Base-by-base conservation (phyloP, 2,329 filamentous ascomycete species). In the Myriosclerotinia curreyana region DNA sequence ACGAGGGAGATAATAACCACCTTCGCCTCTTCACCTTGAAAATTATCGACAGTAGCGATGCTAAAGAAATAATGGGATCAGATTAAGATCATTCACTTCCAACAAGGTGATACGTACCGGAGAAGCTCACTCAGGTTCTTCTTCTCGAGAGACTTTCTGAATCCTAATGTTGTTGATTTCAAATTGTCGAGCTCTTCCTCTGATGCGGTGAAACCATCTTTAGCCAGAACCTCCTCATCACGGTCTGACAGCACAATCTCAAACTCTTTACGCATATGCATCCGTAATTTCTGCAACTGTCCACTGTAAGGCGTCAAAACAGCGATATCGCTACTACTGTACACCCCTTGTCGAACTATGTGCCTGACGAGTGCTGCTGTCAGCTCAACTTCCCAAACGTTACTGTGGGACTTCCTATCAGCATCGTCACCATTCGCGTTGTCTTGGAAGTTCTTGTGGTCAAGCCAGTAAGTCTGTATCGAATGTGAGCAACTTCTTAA, bases 1-100 rank as follows among this genome's bases (percentile, higher is more conserved):
- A 91, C 88, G 0, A 93, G 77, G 0, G 86, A 90, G 0, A 92
- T 77, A 3, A 93, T 78, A 0, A 93, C 79, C 11, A 93, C 77
- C 60, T 90, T 87, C 1, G 85, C 86, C 70, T 93, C 89, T 71
- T 93, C 71, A 2, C 71, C 71, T 60, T 93, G 88, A 63, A 91
- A 92, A 67, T 92, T 92, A 72, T 91, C 87, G 0, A 91, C 82
- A 0, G 87, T 91, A 0, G 87, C 86, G 38, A 77, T 68, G 6
- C 62, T 64, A 12, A 15, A 49, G 17, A 17, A 20, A 20, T 36
- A 2, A 36, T n/a, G 0, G 1, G 12, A 49, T 49, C 15, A 49
- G 46, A 28, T 6, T 25, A 14, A 12, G 11, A 22, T 40, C 11
- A 12, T 36, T 48, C 40, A 46, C 1, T 11, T n/a, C 8, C 14